Base-by-base conservation (phyloP, 208 protist species). In the Vickermania spadyakhi region DNA sequence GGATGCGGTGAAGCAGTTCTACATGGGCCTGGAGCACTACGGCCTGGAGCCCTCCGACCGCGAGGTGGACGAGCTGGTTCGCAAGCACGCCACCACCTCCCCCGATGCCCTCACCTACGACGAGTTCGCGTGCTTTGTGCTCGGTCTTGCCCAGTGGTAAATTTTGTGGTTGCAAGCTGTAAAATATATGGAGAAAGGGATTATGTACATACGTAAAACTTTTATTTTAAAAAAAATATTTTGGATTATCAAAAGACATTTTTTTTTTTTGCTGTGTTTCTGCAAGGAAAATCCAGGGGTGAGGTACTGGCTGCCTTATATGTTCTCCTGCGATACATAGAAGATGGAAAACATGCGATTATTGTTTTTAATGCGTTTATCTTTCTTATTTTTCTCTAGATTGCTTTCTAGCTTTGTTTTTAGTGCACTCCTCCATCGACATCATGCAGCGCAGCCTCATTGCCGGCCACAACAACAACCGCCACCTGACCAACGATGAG, bases 391-490 rank as follows among this genome's bases (percentile, higher is more conserved):
- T 36, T 63, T 23, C 2, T 67, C 52, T 66, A 22, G 62, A 50
- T 60, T 58, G 27, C 1, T 31, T 26, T 53, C 53, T 72, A 11
- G 3, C 49, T 57, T 52, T 49, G 2, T 41, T 2, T 67, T 31
- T 72, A 27, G n/a, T 14, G 49, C 26, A 30, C 41, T 63, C 21
- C 1, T 29, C 53, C 21, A 3, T 58, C 55, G n/a, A 2, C 21
- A 72, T 52, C 49, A 91, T 94, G 84, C 87, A 90, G 71, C 71
- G 66, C 49, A 89, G 77, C 68, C 56, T 89, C 27, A 86, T 94
- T 71, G 53, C 82, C 23, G 86, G 86, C 28, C 89, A 96, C 77
- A 96, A 96, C 78, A 96, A 93, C 81, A 93, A 93, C 73, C 86
- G 90, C 51, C 90, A 94, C 70, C 82, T 96, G 30, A 64, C 73